Evolutionary conservation across 108 stramenopile genomes (phyloP).

Genomic region (Hondaea fermentalgiana): DNA sequence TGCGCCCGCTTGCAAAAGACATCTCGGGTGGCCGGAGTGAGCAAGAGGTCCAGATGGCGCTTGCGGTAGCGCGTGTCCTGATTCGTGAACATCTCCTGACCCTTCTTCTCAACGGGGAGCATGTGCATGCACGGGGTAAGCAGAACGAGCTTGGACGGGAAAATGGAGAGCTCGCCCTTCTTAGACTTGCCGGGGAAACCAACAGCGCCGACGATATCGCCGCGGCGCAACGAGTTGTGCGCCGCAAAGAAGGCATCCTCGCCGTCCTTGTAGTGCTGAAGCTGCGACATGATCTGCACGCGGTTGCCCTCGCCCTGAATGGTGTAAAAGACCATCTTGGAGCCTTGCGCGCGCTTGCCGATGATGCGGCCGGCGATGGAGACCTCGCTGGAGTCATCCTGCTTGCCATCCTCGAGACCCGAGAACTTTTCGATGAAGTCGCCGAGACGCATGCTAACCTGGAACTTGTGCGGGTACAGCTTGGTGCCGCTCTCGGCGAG

Average conservation of each 20-base stretch:
- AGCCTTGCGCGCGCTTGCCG: constrained; percentile 79
- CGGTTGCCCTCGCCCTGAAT: constrained; percentile 84
- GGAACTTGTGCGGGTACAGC: constrained; percentile 99
- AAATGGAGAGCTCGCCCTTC: constrained; percentile 91
- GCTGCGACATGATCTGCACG: constrained; percentile 75
- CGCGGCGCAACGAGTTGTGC: constrained; percentile 67
- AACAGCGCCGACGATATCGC: constrained; percentile 90
- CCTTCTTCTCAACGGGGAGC: constrained; percentile 66
- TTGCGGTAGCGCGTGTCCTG: constrained; percentile 94
- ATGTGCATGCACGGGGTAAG: constrained; percentile 96
- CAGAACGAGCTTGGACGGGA: constrained; percentile 68
- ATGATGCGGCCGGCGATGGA: constrained; percentile 86
- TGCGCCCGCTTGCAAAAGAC: constrained; percentile 75
- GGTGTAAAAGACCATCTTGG: constrained; percentile 92
- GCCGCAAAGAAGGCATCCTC: constrained; percentile 69
- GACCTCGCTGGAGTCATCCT: constrained; percentile 58
- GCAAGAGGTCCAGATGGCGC: constrained; percentile 94
- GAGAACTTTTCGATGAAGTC: constrained; percentile 71
- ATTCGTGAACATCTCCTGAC: constrained; percentile 73
- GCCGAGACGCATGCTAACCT: constrained; percentile 72
- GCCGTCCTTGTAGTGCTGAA: not conserved
- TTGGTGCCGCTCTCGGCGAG: constrained; percentile 71
- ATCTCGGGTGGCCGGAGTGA: constrained; percentile 74
- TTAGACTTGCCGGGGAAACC: constrained; percentile 85
- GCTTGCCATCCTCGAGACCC: constrained; percentile 61